A percentile compares a stretch with the other conserved stretches of the same genome.
Conservation (phyloP, 1,139 yeast genomes). For the Blastobotrys capitulatus region DNA sequence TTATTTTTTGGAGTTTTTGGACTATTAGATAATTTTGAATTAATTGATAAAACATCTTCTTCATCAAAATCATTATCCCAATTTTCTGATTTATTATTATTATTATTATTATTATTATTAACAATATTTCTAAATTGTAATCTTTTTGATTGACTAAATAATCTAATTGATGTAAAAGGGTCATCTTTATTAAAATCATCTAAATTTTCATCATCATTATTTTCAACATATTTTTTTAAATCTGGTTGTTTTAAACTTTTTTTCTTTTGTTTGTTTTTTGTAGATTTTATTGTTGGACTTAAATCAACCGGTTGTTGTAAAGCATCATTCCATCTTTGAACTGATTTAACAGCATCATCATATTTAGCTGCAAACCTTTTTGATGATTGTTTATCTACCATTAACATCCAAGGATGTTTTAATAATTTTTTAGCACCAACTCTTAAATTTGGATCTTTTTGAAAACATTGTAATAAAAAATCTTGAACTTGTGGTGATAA, state of each 20-base stretch:
- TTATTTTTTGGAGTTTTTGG: constrained; percentile 4
- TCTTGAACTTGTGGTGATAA: constrained; percentile 47
- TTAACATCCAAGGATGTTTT: constrained; percentile 52
- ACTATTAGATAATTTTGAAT: neutral
- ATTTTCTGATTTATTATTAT: too few relatives aligned
- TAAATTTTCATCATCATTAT: constrained; percentile 4
- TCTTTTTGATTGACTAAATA: constrained; percentile 21
- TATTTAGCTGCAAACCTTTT: constrained; percentile 17
- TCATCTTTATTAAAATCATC: constrained; percentile 5
- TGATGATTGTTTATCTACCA: constrained; percentile 7
- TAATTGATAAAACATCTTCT: constrained; percentile 8
- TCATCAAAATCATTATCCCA: constrained; percentile 23
- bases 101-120: constrained; percentile 2
- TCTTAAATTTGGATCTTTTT: constrained; percentile 62
- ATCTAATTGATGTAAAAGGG: constrained; percentile 15
- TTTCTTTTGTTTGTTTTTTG: neutral
- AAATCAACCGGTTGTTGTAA: constrained; percentile 11
- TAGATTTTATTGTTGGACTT: constrained; percentile 3
- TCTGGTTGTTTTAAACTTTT: constrained; percentile 5
- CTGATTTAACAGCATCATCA: constrained; percentile 32
- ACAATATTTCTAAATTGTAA: constrained; percentile 13
- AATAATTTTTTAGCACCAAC: constrained; percentile 51
- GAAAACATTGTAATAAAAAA: constrained; percentile 71
- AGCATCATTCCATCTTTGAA: constrained; percentile 28
- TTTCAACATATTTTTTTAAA: constrained; percentile 9